Conservation (phyloP, 352 stramenopile genomes). For the Phytophthora pini region DNA sequence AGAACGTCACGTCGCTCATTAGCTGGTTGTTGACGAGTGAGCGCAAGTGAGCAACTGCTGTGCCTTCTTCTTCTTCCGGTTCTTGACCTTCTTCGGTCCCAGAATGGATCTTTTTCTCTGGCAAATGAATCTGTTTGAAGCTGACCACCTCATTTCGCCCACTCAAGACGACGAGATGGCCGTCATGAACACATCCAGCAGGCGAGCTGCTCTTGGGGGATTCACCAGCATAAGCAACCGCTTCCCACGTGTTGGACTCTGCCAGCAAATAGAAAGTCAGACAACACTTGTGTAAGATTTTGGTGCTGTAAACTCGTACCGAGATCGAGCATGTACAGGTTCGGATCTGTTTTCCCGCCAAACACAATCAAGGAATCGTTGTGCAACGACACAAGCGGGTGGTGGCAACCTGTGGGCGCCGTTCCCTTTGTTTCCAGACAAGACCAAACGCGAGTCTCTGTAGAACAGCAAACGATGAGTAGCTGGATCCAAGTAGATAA, state of each 20-base stretch:
- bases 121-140: conserved; percentile 92
- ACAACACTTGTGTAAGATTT: not conserved
- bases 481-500: too few species aligned
- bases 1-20: conserved; percentile 88
- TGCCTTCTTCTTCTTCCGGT: conserved; percentile 46
- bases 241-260: conserved; percentile 75
- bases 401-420: conserved; percentile 92
- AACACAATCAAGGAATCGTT: conserved; percentile 94
- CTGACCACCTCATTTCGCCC: conserved; percentile 94
- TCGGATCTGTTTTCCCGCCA: conserved; percentile 93
- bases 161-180: conserved; percentile 92
- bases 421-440: conserved; percentile 90
- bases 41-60: conserved; percentile 74
- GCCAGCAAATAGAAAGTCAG: conserved; percentile 12
- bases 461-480: not conserved
- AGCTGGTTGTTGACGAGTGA: conserved; percentile 83
- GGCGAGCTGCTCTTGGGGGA: conserved; percentile 90
- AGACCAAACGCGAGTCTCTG: conserved; percentile 88
- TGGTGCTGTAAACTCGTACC: conserved; percentile 32
- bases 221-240: conserved; percentile 64
- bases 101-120: conserved; percentile 68
- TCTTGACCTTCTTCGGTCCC: conserved; percentile 44
- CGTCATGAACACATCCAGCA: conserved; percentile 93
- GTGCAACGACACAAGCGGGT: conserved; percentile 94
- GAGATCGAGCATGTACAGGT: conserved; percentile 95